phyloP scores from a whole-genome alignment of 1,284 basidiomycete species.

The Moniliella sp. region DNA sequence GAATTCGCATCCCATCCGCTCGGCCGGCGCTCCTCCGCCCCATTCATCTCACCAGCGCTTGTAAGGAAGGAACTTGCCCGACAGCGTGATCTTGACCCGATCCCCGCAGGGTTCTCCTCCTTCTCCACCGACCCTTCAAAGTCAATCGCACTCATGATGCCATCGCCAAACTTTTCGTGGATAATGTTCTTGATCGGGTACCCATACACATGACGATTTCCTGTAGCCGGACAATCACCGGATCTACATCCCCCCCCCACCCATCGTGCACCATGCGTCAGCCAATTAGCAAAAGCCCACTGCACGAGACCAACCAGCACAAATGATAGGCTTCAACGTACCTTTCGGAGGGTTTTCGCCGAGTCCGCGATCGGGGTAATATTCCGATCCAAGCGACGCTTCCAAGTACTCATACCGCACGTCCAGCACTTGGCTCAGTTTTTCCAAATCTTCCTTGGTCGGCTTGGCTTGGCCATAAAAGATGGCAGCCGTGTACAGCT shows the following conservation, averaged over 20 bases:
- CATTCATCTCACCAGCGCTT: too few relatives aligned
- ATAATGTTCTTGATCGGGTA: conserved; percentile 21
- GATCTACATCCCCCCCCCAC: too few relatives aligned
- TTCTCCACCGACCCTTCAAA: conserved; percentile 23
- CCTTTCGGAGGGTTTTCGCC: conserved; percentile 16
- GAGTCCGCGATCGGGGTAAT: conserved; percentile 16
- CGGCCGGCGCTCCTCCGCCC: too few relatives aligned
- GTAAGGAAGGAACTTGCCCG: conserved; percentile 13
- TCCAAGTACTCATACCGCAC: conserved; percentile 7
- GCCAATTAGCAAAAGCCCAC: too few relatives aligned
- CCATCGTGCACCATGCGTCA: too few relatives aligned
- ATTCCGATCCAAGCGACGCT: conserved; percentile 12
- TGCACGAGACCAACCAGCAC: too few relatives aligned
- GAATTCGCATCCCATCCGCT: too few relatives aligned
- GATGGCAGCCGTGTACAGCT: conserved; percentile 21
- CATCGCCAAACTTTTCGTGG: conserved; percentile 22
- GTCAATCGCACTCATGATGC: conserved; percentile 27
- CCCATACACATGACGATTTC: conserved; percentile 21
- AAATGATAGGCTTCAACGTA: too few relatives aligned
- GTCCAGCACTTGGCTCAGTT: conserved; percentile 9
- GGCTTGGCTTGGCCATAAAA: conserved; percentile 30
- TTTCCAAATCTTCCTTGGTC: conserved; percentile 8
- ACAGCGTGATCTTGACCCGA: conserved; percentile 22
- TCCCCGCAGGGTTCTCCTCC: conserved; percentile 14
- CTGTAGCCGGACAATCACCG: conserved; percentile 9